Evolutionary conservation across 2,329 filamentous ascomycete species (phyloP), one percentile per base, ranked within the genome.

Genomic region (Graphilbum fragrans): DNA sequence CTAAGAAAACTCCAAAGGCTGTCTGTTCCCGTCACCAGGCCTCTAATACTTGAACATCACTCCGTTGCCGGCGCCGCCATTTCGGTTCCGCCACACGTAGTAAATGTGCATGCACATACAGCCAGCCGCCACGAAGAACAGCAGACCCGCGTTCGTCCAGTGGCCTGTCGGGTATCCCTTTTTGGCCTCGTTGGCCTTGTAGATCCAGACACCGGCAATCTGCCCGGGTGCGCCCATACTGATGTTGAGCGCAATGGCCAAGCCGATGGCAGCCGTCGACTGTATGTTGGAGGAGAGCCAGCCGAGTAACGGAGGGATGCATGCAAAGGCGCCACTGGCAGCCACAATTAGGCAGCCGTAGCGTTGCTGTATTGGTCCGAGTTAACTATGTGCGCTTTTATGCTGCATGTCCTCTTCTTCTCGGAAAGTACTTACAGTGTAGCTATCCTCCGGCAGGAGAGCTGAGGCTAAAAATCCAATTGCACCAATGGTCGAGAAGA

Each of bases 151-250:
- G 54, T 74, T 73, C 12, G 61, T 64, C 63, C 67, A 74, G 52
- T 77, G 72, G 0, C 72, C 73, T 0, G 71, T 75, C 1, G 71
- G 70, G 55, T 75, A 77, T 0, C 72, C 72, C 18, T 45, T 58
- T 34, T 58, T 56, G 25, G 63, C 65, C 51, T 77, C 70, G 29
- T 67, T 53, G 3, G 65, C 59, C 45, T 72, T 74, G 52, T 75
- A 77, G 41, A 76, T 76, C 72, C 72, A 77, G 1, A 74, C 71
- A 0, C 70, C 72, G 0, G 67, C 63, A 36, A 76, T 76, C 49
- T 77, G 72, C 2, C 73, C 72, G 0, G 70, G 69, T 0, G 70
- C 70, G 0, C 72, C 72, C 44, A 71, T 64, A 0, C 65, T 69
- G 17, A 75, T 64, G 45, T 76, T 75, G 41, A 77, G 50, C 0